Evolutionary conservation across 257 asterid genomes (phyloP), one percentile per base, ranked within the genome.

Genomic region (Mitragyna speciosa): DNA sequence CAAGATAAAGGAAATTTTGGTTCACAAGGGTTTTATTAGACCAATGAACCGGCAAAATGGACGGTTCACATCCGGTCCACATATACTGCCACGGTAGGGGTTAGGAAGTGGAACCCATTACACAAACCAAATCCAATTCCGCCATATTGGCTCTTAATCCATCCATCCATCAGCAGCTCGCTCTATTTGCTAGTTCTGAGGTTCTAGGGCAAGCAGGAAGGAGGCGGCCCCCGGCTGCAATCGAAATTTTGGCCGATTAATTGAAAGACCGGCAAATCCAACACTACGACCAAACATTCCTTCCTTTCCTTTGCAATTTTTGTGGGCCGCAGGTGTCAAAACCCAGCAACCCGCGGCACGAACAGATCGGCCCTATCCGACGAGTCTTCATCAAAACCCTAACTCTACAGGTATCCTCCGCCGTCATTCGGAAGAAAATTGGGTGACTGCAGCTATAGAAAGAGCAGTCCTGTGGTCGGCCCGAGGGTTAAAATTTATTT

Each of bases 41-140:
- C 79, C 61, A 61, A 26, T 63, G 48, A 76, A 63, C 79, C 79
- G 79, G 63, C 24, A 26, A 22, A 4, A 2, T 3, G 39, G 28
- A 45, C 72, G 79, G 79, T 72, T 16, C 64, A 49, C 5, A 15
- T 41, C 17, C 31, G 31, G 54, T 10, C 54, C 78, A 36, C 24
- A 73, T 73, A 28, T 73, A 10, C 31, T 51, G 20, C 59, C 6
- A 14, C 15, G 1, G 0, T 7, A 4, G 52, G 20, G 4, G 45
- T 14, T 14, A 2, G 58, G 6, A 15, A 48, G 52, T 51, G 20
- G 58, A 14, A 51, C 9, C 49, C 49, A 45, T 45, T 6, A 45
- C 8, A 45, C 8, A 45, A 45, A 14, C 58, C 19, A 14, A 14
- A 17, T 20, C 58, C 15, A 51, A 12, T 49, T 49, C 4, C 3